Base-by-base conservation (phyloP, 1,139 yeast genomes). In the Pichia sp. region DNA sequence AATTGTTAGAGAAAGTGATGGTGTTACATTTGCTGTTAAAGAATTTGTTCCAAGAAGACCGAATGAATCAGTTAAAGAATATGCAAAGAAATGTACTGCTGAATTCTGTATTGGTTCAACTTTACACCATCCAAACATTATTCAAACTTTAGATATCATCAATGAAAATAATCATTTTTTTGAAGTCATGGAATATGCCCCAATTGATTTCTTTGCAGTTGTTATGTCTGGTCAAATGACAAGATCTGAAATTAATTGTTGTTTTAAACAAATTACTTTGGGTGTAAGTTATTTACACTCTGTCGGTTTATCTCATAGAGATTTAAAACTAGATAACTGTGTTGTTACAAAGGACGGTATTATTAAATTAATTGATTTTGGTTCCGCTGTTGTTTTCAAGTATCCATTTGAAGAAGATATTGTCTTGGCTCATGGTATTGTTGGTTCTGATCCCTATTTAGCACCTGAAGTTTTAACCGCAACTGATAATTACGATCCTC, bases 181-280 rank as follows among this genome's bases (percentile, higher is more conserved):
- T 55, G 96, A 89, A 69, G 90, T 90, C 32, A 86, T 90, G 96
- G 97, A 90, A 65, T 90, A 89, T 66, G 89, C 96, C 64, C 96
- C 92, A 60, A 86, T 76, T 61, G 97, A 90, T 68, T 74, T 90
- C 59, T 90, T 90, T 65, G 96, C 96, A 1, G 87, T 90, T 56
- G 97, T 90, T 35, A 90, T 90, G 96, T 82, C 94, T 26, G 94
- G 92, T 58, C 84, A 87, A 61, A 89, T 90, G 97, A 73, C 88
- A 1, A 72, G 82, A 50, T 83, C 80, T 47, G 97, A 90, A 65
- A 81, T 88, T 52, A 85, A 84, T 64, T 90, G 97, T 68, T 90
- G 95, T 64, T 83, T 90, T 62, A 86, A 86, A 61, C 97, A 90
- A 68, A 78, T 90, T 42, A 71, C 89, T 59, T 74, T 81, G 7